phyloP scores from a whole-genome alignment of 164 flowering plant species.

The Magnolia officinalis region DNA sequence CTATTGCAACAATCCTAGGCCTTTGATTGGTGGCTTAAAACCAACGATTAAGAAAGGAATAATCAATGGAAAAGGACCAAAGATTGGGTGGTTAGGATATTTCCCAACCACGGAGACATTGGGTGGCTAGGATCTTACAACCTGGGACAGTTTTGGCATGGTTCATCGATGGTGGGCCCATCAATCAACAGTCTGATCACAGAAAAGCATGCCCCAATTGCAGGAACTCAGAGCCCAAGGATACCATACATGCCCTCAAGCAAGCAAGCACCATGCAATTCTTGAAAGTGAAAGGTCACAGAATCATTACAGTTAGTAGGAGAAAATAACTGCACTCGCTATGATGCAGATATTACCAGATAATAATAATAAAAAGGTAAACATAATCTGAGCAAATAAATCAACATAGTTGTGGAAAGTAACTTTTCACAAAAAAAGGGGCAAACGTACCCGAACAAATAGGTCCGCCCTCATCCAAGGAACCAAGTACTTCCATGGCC shows the following conservation, averaged over 20 bases:
- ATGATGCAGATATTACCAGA: too few relatives aligned
- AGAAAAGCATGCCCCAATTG: background rate
- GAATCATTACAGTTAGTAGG: background rate
- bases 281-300: background rate
- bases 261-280: background rate
- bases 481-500: constrained; percentile 99
- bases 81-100: background rate
- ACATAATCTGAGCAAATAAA: background rate
- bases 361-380: too few relatives aligned
- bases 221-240: background rate
- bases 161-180: background rate
- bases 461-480: constrained; percentile 99
- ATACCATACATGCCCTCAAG: background rate
- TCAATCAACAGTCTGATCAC: background rate
- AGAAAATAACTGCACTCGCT: too few relatives aligned
- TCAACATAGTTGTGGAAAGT: background rate
- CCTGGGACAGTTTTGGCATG: background rate
- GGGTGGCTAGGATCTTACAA: background rate
- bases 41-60: background rate
- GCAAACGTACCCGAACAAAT: constrained; percentile 76
- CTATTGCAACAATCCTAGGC: background rate
- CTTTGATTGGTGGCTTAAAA: background rate
- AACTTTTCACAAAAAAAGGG: background rate
- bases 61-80: background rate
- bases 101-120: background rate